Evolutionary conservation across 2,329 filamentous ascomycete species (phyloP).

Genomic region (Colletotrichum euphorbiae): DNA sequence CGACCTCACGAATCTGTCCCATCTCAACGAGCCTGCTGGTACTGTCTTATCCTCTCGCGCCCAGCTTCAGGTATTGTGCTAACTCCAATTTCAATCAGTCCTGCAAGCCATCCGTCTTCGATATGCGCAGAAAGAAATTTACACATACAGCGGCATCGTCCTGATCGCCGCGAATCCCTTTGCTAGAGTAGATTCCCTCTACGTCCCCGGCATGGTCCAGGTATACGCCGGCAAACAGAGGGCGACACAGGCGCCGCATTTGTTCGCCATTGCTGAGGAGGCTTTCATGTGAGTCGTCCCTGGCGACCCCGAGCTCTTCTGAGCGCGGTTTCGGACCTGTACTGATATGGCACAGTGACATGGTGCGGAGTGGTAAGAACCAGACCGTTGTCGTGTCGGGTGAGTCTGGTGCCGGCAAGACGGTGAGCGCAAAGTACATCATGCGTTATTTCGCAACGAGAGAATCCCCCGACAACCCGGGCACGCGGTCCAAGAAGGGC

Average conservation of each 20-base stretch:
- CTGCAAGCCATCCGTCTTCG: constrained; percentile 97
- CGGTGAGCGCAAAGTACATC: constrained; percentile 99
- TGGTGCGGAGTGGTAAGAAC: constrained; percentile 95
- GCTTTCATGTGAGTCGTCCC: constrained; percentile 82
- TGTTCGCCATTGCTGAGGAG: constrained; percentile 99
- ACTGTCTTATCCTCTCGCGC: constrained; percentile 45
- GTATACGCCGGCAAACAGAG: constrained; percentile 97
- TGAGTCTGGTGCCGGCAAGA: constrained; percentile 98
- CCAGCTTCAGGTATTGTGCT: constrained; percentile 1
- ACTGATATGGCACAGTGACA: constrained; percentile 76
- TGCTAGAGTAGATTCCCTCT: constrained; percentile 95
- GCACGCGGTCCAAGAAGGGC: constrained; percentile 79
- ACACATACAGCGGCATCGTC: constrained; percentile 99
- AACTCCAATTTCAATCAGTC: constrained; percentile 65
- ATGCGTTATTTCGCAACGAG: constrained; percentile 99
- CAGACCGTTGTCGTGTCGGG: constrained; percentile 99
- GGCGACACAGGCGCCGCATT: constrained; percentile 94
- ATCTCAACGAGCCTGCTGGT: constrained; percentile 98
- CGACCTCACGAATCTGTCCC: constrained; percentile 95
- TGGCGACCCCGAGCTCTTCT: neutral
- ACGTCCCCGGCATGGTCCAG: constrained; percentile 99
- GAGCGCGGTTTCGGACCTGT: neutral
- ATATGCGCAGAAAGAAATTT: constrained; percentile 98
- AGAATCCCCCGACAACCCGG: constrained; percentile 90
- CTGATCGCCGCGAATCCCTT: constrained; percentile 99